Evolutionary conservation across 2,329 filamentous ascomycete species (phyloP).

Genomic region (Alternaria postmessia): DNA sequence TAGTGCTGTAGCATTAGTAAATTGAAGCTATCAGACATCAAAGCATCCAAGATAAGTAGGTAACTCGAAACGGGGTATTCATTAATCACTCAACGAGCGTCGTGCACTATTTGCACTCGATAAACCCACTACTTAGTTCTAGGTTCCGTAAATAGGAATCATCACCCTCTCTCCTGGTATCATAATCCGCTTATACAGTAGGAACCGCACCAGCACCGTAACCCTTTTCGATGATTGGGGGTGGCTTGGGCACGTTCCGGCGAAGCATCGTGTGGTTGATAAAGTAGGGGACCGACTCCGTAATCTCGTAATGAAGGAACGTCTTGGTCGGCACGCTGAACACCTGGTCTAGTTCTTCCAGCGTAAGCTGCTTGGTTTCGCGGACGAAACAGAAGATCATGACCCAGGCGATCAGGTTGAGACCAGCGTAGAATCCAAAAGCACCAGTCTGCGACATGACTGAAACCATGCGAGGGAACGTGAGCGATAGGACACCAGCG

Average conservation of each 20-base stretch:
- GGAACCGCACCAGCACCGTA: conserved; percentile 2
- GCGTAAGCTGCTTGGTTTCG: conserved; percentile 51
- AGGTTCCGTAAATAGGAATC: no score
- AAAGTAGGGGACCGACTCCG: conserved; percentile 53
- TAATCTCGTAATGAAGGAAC: conserved; percentile 52
- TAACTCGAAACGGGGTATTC: not conserved
- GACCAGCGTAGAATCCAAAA: conserved; percentile 53
- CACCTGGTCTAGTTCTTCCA: conserved; percentile 50
- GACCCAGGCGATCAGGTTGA: conserved; percentile 52
- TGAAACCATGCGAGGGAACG: conserved; percentile 51
- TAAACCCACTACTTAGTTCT: not conserved
- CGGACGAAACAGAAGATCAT: conserved; percentile 52
- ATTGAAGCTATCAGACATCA: not conserved
- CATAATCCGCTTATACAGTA: not conserved
- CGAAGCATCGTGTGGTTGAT: conserved; percentile 52
- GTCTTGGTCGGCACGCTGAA: conserved; percentile 47
- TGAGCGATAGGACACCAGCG: conserved; percentile 47
- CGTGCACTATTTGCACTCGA: not conserved
- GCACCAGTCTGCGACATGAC: conserved; percentile 51
- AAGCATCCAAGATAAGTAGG: no score
- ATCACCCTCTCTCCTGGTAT: not conserved
- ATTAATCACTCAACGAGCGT: not conserved
- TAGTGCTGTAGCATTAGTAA: not conserved
- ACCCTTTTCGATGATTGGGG: conserved; percentile 49
- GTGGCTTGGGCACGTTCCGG: conserved; percentile 49